Evolutionary conservation across 2,329 filamentous ascomycete species (phyloP).

Genomic region (Colletotrichum spinosum): DNA sequence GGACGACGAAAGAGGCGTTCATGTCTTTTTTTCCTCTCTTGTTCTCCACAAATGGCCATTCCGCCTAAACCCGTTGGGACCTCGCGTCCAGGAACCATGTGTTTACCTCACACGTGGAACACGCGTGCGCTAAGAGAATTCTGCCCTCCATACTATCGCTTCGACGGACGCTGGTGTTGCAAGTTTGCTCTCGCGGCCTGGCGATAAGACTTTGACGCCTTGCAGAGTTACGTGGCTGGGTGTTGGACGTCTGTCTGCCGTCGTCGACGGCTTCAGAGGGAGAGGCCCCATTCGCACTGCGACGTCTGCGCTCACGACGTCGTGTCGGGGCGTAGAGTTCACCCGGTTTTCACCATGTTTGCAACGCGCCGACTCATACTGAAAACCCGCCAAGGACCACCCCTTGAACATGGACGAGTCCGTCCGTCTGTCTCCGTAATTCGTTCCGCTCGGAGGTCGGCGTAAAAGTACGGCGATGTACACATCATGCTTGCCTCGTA

Average conservation of each 20-base stretch:
- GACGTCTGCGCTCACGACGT: neutral
- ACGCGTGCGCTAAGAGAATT: too few species aligned
- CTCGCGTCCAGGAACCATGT: too few species aligned
- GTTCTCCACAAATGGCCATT: neutral
- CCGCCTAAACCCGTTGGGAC: too few species aligned
- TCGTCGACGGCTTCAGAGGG: too few species aligned
- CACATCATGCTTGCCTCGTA: too few species aligned
- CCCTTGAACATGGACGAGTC: slow-evolving; percentile 13
- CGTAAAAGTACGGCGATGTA: slow-evolving; percentile 1
- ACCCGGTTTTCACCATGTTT: neutral
- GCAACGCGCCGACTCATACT: slow-evolving; percentile 22
- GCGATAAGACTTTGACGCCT: too few species aligned
- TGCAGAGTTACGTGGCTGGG: too few species aligned
- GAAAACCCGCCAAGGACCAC: slow-evolving; percentile 13
- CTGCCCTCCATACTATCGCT: too few species aligned
- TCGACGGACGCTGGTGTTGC: too few species aligned
- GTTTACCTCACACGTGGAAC: slow-evolving; percentile 9
- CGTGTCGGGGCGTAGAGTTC: neutral
- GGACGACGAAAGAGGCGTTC: too few species aligned
- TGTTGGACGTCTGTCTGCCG: too few species aligned
- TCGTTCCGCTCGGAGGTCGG: slow-evolving; percentile 21
- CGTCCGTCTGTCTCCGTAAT: slow-evolving; percentile 2
- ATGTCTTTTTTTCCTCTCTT: neutral
- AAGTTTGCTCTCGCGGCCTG: too few species aligned
- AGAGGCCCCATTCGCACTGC: slow-evolving; percentile 12